These are phyloP conservation scores for Saccharomyces hybrid DNA, from an alignment of 1,139 yeast species.

Conservation along the genomic window DNA sequence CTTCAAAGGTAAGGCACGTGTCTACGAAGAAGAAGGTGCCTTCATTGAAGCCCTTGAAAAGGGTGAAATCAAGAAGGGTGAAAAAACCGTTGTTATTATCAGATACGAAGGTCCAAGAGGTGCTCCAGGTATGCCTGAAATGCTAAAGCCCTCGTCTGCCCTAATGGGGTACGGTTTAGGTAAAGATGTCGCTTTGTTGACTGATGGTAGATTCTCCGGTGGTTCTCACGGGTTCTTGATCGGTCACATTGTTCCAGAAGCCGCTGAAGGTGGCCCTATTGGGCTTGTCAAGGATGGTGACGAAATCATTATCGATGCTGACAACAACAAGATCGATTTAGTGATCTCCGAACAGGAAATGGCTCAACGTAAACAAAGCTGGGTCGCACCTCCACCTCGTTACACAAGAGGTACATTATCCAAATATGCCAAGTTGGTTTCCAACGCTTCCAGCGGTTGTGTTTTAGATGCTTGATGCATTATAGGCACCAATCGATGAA, in stretches of 20 bases:
- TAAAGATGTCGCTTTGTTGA: conserved; percentile 88
- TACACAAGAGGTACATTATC: conserved; percentile 85
- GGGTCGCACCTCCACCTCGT: conserved; percentile 82
- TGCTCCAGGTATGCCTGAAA: conserved; percentile 99
- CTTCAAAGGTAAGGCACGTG: conserved; percentile 87
- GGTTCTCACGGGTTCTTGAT: conserved; percentile 98
- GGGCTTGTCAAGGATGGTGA: conserved; percentile 92
- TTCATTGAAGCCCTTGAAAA: conserved; percentile 81
- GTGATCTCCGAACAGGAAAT: conserved; percentile 61
- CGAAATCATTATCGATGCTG: conserved; percentile 84
- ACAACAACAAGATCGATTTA: conserved; percentile 78
- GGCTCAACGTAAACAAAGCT: conserved; percentile 62
- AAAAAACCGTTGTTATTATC: conserved; percentile 89
- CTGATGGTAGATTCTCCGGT: conserved; percentile 98
- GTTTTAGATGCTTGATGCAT: conserved; percentile 54
- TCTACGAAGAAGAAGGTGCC: conserved; percentile 76
- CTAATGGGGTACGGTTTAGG: conserved; percentile 98
- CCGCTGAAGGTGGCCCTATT: conserved; percentile 97
- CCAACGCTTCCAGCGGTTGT: conserved; percentile 91
- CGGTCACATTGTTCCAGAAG: conserved; percentile 98
- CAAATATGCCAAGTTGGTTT: conserved; percentile 77
- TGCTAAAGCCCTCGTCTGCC: conserved; percentile 96
- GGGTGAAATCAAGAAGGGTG: conserved; percentile 95
- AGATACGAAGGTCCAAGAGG: conserved; percentile 99
- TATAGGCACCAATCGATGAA: not conserved